Percentiles rank a stretch among this genome's conserved stretches.
Conservation (phyloP, 2,329 filamentous ascomycete genomes). For the Cladobotryum protrusum region DNA sequence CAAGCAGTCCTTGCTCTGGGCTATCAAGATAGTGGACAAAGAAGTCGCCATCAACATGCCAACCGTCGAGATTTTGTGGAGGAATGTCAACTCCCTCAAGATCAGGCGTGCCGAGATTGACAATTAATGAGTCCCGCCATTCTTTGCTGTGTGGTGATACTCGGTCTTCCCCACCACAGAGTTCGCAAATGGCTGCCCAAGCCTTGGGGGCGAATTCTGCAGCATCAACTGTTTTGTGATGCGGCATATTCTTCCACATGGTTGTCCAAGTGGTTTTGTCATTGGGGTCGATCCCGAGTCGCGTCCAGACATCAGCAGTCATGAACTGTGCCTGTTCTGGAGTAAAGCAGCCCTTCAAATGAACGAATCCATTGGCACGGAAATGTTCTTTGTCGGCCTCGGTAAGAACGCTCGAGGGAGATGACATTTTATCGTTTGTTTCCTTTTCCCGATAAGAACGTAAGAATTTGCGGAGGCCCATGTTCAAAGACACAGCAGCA, state of each 20-base stretch:
- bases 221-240: conserved; percentile 48
- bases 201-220: conserved; percentile 56
- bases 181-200: conserved; percentile 60
- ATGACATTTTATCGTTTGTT: not conserved
- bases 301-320: conserved; percentile 50
- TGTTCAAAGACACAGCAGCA: not conserved
- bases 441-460: not conserved
- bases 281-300: conserved; percentile 56
- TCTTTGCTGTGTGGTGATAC: conserved; percentile 40
- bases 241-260: conserved; percentile 58
- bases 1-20: conserved; percentile 61
- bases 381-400: conserved; percentile 31
- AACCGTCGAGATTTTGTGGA: conserved; percentile 48
- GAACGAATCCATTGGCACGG: conserved; percentile 32
- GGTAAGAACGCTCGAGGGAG: conserved; percentile 24
- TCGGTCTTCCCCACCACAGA: conserved; percentile 57
- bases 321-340: conserved; percentile 29
- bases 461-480: not conserved
- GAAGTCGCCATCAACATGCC: conserved; percentile 69
- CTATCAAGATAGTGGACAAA: conserved; percentile 68
- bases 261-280: conserved; percentile 61
- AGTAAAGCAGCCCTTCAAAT: conserved; percentile 28
- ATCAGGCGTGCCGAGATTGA: conserved; percentile 57
- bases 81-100: conserved; percentile 42
- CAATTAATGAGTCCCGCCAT: conserved; percentile 65